Evolutionary conservation across 345 rosid genomes (phyloP).

Genomic region (Angophora floribunda): DNA sequence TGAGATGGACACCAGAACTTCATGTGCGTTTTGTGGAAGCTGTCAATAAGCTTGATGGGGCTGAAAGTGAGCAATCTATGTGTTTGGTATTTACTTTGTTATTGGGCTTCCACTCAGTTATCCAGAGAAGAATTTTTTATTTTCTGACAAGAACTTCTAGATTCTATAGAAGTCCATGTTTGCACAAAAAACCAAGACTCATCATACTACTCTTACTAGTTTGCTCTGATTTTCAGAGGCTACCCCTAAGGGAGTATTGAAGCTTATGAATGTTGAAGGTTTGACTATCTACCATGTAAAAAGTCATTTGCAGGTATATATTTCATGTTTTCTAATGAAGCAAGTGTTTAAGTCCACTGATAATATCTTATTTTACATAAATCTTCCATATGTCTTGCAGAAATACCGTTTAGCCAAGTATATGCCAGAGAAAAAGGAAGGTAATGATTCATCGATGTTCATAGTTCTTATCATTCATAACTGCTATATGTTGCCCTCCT

Average conservation of each 20-base stretch:
- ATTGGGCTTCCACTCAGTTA: neutral
- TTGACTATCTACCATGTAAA: slow-evolving; percentile 92
- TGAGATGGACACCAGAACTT: slow-evolving; percentile 96
- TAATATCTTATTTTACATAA: neutral
- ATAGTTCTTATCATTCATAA: neutral
- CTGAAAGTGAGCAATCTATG: slow-evolving; percentile 59
- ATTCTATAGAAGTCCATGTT: neutral
- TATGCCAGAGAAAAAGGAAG: slow-evolving; percentile 86
- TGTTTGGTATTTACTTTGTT: neutral
- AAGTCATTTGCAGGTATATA: slow-evolving; percentile 85
- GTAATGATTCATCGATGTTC: slow-evolving; percentile 14
- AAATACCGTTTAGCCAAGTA: slow-evolving; percentile 90
- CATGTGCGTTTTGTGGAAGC: slow-evolving; percentile 68
- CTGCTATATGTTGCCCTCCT: neutral
- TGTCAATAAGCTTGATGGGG: slow-evolving; percentile 72
- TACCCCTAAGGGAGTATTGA: slow-evolving; percentile 82
- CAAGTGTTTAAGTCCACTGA: neutral
- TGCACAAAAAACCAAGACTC: neutral
- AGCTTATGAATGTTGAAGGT: slow-evolving; percentile 86
- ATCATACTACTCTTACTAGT: neutral
- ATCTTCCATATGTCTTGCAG: slow-evolving; percentile 26
- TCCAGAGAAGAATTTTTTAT: neutral
- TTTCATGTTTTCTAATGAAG: neutral
- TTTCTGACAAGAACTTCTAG: neutral
- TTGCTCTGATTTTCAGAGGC: slow-evolving; percentile 54